Base-by-base conservation (phyloP, 805 yeast genomes). In the Saturnispora zaruensis region DNA sequence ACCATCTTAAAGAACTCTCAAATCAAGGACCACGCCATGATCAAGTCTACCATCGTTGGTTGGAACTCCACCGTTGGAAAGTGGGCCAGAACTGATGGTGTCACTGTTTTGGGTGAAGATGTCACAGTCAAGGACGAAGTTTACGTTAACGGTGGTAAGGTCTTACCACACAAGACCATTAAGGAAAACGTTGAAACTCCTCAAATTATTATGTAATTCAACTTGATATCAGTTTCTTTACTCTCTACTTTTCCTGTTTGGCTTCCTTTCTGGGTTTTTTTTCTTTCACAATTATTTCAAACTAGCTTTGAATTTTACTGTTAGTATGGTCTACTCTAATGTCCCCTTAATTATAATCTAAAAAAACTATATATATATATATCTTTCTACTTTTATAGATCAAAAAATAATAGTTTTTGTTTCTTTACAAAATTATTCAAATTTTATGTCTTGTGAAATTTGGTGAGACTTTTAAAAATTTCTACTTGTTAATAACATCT, bases 11-110 rank as follows among this genome's bases (percentile, higher is more conserved):
- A 85, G 67, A 86, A 90, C 78, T 89, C 97, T 52, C 78, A 79
- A 65, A 84, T 93, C 69, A 88, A 87, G 75, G 96, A 89, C 68
- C 99, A 93, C 73, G 96, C 99, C 62, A 87, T 93, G 84, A 93
- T 93, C 65, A 90, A 90, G 73, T 86, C 93, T 64, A 86, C 99
- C 64, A 93, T 93, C 71, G 96, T 93, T 59, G 99, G 99, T 64
- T 93, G 99, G 99, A 84, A 89, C 79, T 90, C 96, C 56, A 87
- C 87, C 63, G 91, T 93, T 64, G 99, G 99, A 71, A 83, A 81
- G 73, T 93, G 99, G 99, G 96, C 97, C 58, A 88, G 99, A 79
- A 81, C 93, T 57, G 98, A 93, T 74, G 96, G 96, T 76, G 87
- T 82, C 64, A 87, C 97, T 56, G 99, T 93, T 53, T 81, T 93